A percentile compares a stretch with the other conserved stretches of the same genome.
phyloP scores from a whole-genome alignment of 2,329 filamentous ascomycete species.

The Monosporascus sp. region DNA sequence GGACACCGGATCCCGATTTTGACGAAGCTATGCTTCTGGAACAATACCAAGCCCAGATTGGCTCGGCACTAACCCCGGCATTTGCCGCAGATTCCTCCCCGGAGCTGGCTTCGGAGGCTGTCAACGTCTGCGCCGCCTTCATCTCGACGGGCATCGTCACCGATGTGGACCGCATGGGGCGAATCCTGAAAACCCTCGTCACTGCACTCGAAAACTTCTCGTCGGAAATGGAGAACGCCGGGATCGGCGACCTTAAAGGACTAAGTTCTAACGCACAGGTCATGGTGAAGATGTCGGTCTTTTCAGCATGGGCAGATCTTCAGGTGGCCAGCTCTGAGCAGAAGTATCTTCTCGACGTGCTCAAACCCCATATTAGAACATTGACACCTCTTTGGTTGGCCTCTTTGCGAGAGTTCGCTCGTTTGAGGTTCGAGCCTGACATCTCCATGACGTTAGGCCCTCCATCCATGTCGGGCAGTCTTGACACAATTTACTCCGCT shows the following conservation, averaged over 20 bases:
- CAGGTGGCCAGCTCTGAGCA: conserved; percentile 94
- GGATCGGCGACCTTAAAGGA: conserved; percentile 88
- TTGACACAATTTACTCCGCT: conserved; percentile 92
- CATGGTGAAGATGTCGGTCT: conserved; percentile 97
- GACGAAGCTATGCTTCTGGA: conserved; percentile 94
- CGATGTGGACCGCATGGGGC: conserved; percentile 96
- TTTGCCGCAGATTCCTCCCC: conserved; percentile 95
- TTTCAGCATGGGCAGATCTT: conserved; percentile 94
- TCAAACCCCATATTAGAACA: conserved; percentile 83
- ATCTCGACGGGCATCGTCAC: conserved; percentile 96
- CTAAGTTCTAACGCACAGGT: conserved; percentile 94
- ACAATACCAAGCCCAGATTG: conserved; percentile 98
- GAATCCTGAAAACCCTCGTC: conserved; percentile 90
- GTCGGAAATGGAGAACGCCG: conserved; percentile 69
- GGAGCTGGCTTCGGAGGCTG: conserved; percentile 89
- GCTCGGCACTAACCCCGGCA: conserved; percentile 89
- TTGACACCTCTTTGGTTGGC: conserved; percentile 92
- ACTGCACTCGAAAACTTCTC: conserved; percentile 90
- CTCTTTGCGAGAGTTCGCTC: conserved; percentile 87
- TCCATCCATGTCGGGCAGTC: conserved; percentile 72
- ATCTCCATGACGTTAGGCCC: conserved; percentile 87
- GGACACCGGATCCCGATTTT: conserved; percentile 92
- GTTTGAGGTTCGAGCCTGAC: conserved; percentile 90
- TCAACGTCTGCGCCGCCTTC: conserved; percentile 97
- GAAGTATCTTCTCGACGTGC: conserved; percentile 78